Evolutionary conservation across 768 basidiomycete species (phyloP).

Genomic region (Hygrocybe coccinea): DNA sequence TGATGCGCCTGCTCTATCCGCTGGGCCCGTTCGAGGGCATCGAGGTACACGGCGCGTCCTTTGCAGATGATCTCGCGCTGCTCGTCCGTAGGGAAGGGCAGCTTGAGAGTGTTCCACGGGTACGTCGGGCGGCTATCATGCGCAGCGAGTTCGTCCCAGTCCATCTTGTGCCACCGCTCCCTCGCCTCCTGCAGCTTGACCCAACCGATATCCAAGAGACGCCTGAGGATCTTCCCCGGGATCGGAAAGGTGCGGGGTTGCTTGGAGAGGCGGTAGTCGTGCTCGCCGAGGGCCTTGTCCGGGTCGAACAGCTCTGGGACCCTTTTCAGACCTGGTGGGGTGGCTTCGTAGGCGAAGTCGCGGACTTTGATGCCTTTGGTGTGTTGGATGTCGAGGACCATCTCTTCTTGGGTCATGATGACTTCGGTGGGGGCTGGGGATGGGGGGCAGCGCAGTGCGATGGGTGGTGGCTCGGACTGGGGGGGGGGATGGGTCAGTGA

Average conservation of each 20-base stretch:
- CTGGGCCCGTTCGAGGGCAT: neutral
- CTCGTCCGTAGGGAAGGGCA: neutral
- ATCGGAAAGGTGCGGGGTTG: constrained; percentile 29
- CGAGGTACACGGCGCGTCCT: neutral
- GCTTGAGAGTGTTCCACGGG: neutral
- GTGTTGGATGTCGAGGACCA: constrained; percentile 23
- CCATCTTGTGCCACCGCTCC: constrained; percentile 28
- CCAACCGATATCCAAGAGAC: constrained; percentile 40
- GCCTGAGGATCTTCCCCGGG: constrained; percentile 33
- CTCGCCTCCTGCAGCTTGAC: constrained; percentile 31
- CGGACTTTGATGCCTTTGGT: constrained; percentile 38
- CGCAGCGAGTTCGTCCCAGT: constrained; percentile 28
- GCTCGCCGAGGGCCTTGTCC: constrained; percentile 34
- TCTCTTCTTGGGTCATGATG: constrained; percentile 31
- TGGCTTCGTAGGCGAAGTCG: constrained; percentile 35
- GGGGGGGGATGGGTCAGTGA: neutral
- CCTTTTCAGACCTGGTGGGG: constrained; percentile 12
- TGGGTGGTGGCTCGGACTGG: neutral
- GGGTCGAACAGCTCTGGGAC: constrained; percentile 37
- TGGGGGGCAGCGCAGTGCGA: constrained; percentile 15
- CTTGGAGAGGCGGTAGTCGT: constrained; percentile 36
- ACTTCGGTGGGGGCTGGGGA: constrained; percentile 38
- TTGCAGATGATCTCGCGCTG: neutral
- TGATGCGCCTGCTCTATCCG: neutral
- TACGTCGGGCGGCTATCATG: constrained; percentile 1